Conservation (phyloP, 2,329 filamentous ascomycete genomes). For the Aspergillus hiratsukae region DNA sequence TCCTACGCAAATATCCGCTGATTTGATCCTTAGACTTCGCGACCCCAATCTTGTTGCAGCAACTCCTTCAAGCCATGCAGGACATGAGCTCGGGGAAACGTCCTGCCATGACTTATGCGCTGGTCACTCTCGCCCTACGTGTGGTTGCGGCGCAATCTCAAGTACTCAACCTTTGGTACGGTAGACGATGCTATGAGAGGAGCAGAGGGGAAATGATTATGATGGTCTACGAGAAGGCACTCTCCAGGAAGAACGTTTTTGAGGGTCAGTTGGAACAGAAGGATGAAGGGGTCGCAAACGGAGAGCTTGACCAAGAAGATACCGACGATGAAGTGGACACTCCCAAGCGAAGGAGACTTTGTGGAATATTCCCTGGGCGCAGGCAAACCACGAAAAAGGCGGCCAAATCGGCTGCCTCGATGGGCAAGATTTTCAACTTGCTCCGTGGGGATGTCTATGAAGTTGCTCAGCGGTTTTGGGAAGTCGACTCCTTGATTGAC, state of each 20-base stretch:
- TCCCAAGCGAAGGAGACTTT: slow-evolving; percentile 21
- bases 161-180: slow-evolving; percentile 73
- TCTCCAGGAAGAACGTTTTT: slow-evolving; percentile 59
- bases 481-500: slow-evolving; percentile 69
- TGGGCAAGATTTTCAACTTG: slow-evolving; percentile 85
- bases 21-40: slow-evolving; percentile 47
- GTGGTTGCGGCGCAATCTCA: slow-evolving; percentile 60
- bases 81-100: slow-evolving; percentile 46
- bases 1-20: not conserved
- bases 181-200: slow-evolving; percentile 77
- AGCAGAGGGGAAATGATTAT: slow-evolving; percentile 82
- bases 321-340: slow-evolving; percentile 9
- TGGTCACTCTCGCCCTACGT: slow-evolving; percentile 57
- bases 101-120: slow-evolving; percentile 62
- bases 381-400: slow-evolving; percentile 25
- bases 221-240: slow-evolving; percentile 75
- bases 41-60: slow-evolving; percentile 66
- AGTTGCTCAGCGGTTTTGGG: slow-evolving; percentile 65
- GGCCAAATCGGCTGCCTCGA: slow-evolving; percentile 62
- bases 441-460: slow-evolving; percentile 57
- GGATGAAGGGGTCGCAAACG: slow-evolving; percentile 13
- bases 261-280: slow-evolving; percentile 29
- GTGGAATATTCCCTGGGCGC: slow-evolving; percentile 20
- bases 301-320: slow-evolving; percentile 4
- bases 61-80: slow-evolving; percentile 64